These are phyloP conservation scores for Ballota nigra DNA, from an alignment of 257 asterid genomes.

Conservation along the genomic window DNA sequence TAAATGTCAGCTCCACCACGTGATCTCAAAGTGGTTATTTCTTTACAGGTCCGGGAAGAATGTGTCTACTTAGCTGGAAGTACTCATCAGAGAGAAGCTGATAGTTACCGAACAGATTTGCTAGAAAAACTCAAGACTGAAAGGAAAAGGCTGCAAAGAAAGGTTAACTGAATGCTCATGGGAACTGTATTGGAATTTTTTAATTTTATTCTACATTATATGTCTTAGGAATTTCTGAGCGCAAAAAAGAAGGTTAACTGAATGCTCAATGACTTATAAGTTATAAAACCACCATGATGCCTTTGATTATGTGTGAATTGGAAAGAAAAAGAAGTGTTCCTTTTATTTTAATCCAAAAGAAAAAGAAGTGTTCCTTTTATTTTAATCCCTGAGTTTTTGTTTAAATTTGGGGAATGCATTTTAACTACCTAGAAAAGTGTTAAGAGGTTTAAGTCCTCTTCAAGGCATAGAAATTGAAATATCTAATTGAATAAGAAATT, in stretches of 20 bases:
- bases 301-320: neutral
- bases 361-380: neutral
- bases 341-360: neutral
- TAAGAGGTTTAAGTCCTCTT: neutral
- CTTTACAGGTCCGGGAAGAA: constrained; percentile 60
- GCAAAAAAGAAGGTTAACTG: neutral
- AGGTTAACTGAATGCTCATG: no score
- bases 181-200: neutral
- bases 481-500: neutral
- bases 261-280: neutral
- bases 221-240: neutral
- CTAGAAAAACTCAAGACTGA: constrained; percentile 63
- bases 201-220: neutral
- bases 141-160: constrained; percentile 46
- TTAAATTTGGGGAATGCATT: neutral
- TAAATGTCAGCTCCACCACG: neutral
- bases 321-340: neutral
- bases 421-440: neutral
- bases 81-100: constrained; percentile 46
- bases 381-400: neutral
- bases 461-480: neutral
- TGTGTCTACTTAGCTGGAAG: constrained; percentile 73
- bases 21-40: constrained; percentile 14
- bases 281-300: neutral
- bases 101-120: constrained; percentile 34